A percentile compares a stretch with the other conserved stretches of the same genome.
These are phyloP conservation scores for Leccinum solheimii DNA, from an alignment of 1,284 basidiomycete species.

Conservation along the genomic window DNA sequence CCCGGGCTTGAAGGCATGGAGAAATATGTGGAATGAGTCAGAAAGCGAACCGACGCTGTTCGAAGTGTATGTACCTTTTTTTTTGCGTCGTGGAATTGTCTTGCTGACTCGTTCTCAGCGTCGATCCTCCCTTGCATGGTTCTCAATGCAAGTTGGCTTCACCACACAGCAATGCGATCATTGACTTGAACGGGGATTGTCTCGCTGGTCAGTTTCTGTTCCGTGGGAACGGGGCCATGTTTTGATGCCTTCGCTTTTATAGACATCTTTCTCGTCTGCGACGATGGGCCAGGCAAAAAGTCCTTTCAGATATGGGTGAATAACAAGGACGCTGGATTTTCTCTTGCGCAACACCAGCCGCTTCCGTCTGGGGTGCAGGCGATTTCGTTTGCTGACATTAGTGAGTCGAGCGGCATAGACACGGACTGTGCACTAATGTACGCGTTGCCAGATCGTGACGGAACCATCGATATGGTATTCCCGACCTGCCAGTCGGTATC, in stretches of 20 bases:
- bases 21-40: constrained; percentile 73
- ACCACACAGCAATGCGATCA: constrained; percentile 94
- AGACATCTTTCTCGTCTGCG: constrained; percentile 92
- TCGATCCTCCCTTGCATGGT: constrained; percentile 60
- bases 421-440: neutral
- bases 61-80: constrained; percentile 48
- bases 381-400: constrained; percentile 90
- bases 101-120: constrained; percentile 40
- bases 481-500: constrained; percentile 79
- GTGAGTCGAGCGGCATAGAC: constrained; percentile 44
- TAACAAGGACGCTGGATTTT: constrained; percentile 74
- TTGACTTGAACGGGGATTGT: constrained; percentile 96
- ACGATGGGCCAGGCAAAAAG: constrained; percentile 52
- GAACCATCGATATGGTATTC: constrained; percentile 95
- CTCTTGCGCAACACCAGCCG: constrained; percentile 62
- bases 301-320: constrained; percentile 94
- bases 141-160: constrained; percentile 73
- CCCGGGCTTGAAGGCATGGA: constrained; percentile 63
- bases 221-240: neutral
- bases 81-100: neutral
- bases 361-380: constrained; percentile 81
- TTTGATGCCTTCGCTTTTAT: constrained; percentile 10
- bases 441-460: constrained; percentile 76
- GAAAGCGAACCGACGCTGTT: constrained; percentile 53
- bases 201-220: constrained; percentile 64